Evolutionary conservation across 495 filamentous ascomycete species (phyloP).

Genomic region (Neurospora pannonica): DNA sequence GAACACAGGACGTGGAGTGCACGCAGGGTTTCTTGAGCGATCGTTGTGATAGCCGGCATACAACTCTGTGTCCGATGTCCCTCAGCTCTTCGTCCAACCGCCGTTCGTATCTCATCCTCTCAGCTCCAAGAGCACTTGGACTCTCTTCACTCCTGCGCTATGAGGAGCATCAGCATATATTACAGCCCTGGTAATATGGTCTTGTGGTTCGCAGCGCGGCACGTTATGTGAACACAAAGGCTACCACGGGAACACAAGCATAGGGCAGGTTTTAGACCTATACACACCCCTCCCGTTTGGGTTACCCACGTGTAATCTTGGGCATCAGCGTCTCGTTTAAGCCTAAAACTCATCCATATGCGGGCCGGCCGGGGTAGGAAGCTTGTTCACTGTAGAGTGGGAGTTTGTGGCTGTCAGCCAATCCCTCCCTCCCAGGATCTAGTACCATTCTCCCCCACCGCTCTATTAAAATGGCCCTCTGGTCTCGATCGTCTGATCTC

Average conservation of each 20-base stretch:
- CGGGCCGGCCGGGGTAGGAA: not conserved
- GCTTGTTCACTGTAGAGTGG: not conserved
- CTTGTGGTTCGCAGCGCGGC: not conserved
- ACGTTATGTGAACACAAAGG: not conserved
- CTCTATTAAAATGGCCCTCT: not conserved
- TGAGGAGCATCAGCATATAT: not conserved
- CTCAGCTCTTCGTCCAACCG: not conserved
- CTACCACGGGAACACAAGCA: not conserved
- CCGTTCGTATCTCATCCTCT: not conserved
- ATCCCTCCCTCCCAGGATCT: slow-evolving; percentile 3
- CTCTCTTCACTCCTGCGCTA: not conserved
- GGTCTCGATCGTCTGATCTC: slow-evolving; percentile 20
- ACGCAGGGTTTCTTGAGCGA: not conserved
- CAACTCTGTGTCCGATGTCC: not conserved
- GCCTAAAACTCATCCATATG: slow-evolving; percentile 11
- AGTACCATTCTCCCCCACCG: slow-evolving; percentile 1
- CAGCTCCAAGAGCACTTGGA: not conserved
- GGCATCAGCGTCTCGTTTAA: slow-evolving; percentile 6
- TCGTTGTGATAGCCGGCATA: not conserved
- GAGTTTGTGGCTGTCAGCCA: slow-evolving; percentile 2
- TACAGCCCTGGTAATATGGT: not conserved
- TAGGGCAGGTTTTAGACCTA: not conserved
- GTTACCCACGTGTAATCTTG: slow-evolving; percentile 10
- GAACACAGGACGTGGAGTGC: not conserved
- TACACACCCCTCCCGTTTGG: not conserved